Evolutionary conservation across 352 stramenopile species (phyloP), one percentile per base, ranked within the genome.

Genomic region (Phytopythium boreale): DNA sequence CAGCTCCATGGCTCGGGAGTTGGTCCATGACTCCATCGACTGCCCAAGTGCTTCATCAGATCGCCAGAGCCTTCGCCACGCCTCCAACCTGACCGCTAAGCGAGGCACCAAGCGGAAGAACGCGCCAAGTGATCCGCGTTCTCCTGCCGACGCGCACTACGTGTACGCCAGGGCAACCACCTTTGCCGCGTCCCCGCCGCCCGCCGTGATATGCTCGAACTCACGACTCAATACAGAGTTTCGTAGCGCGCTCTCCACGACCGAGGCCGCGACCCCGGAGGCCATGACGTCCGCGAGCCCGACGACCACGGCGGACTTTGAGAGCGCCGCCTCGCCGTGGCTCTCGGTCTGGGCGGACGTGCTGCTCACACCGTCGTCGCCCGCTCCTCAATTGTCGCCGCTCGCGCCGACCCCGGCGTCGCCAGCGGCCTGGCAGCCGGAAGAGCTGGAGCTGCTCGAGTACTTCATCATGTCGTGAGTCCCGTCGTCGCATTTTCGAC

Each of bases 401-500:
- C 47, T 27, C 14, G 22, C 14, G 27, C 15, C 27, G 29, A 59
- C 70, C 39, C 27, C 31, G n/a, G 60, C 24, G 36, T 63, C 70
- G 39, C 31, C 31, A 19, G 60, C 22, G 37, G 51, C 72, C 9
- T 84, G 75, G 77, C 68, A 74, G 14, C 74, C 70, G 4, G 80
- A 90, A 0, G 84, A 92, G 14, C 57, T 89, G 61, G 81, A 69
- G 63, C 67, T 90, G 14, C 80, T 92, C 56, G 75, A 87, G 68
- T 92, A 90, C 58, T 92, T 92, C 56, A 87, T 92, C 57, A 62
- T 90, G 37, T 89, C 55, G 22, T 60, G 22, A 47, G 66, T 39
- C 12, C n/a, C 22, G 24, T 12, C 43, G 19, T 26, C 46, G 46
- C 34, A 39, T 39, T 39, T 39, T 53, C 46, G 46, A 31, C 46